These are phyloP conservation scores for Sextonia rubra DNA, from an alignment of 164 flowering plant species.

Conservation along the genomic window DNA sequence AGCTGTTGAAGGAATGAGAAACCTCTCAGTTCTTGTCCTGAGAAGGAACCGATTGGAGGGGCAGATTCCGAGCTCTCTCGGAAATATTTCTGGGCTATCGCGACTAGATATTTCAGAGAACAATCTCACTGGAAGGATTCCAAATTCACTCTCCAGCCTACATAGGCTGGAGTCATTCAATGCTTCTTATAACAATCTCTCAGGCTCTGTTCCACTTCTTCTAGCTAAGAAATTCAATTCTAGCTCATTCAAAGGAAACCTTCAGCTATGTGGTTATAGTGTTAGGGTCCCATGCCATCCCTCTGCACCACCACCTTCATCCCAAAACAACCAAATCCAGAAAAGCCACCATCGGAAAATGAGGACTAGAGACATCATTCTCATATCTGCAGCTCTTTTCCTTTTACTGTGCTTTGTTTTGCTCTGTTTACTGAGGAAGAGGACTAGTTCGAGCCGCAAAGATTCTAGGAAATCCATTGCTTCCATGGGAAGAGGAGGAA, in stretches of 20 bases:
- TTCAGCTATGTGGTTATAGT: conserved; percentile 80
- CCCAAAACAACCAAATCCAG: background rate
- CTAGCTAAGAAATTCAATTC: conserved; percentile 70
- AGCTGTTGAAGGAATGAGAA: conserved; percentile 29
- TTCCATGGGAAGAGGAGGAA: conserved; percentile 28
- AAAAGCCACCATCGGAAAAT: conserved; percentile 27
- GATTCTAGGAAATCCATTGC: conserved; percentile 21
- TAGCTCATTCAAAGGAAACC: conserved; percentile 76
- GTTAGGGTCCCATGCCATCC: conserved; percentile 51
- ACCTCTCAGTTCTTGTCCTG: conserved; percentile 44
- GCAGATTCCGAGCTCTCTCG: conserved; percentile 46
- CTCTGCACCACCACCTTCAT: conserved; percentile 33
- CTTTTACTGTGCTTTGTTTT: conserved; percentile 58
- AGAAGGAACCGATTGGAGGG: conserved; percentile 48
- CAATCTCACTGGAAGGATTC: conserved; percentile 56
- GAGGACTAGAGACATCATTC: conserved; percentile 66
- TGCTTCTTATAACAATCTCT: conserved; percentile 79
- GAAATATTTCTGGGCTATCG: conserved; percentile 44
- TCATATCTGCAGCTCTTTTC: conserved; percentile 51
- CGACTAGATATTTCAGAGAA: conserved; percentile 64
- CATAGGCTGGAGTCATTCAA: conserved; percentile 58
- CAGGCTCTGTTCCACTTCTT: conserved; percentile 66
- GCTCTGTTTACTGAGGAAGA: conserved; percentile 62
- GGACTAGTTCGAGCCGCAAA: conserved; percentile 29
- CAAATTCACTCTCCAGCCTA: conserved; percentile 45